A percentile compares a stretch with the other conserved stretches of the same genome.
Evolutionary conservation across 129 eudicot genomes (phyloP).

Genomic region (Glebionis coronaria): DNA sequence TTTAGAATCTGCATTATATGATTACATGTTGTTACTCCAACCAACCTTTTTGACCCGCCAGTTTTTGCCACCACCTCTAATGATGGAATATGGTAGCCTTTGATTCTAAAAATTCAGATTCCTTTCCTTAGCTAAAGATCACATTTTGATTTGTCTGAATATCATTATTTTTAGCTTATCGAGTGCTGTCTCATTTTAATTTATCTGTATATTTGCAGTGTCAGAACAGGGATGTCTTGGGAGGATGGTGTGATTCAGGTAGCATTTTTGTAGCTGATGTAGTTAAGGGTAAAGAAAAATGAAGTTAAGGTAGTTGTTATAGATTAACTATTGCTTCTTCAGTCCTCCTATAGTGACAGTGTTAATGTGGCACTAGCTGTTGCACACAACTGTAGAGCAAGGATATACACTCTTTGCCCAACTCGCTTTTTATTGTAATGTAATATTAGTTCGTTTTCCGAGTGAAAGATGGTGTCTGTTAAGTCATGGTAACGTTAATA

Average conservation of each 20-base stretch:
- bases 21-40: background rate
- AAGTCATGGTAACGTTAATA: no score
- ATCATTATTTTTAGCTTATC: background rate
- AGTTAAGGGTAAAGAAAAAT: slow-evolving; percentile 22
- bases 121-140: background rate
- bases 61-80: background rate
- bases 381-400: background rate
- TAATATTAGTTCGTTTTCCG: background rate
- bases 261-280: slow-evolving; percentile 74
- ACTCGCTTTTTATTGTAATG: background rate
- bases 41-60: background rate
- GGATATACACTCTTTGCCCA: background rate
- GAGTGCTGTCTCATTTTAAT: background rate
- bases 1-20: background rate
- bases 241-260: slow-evolving; percentile 92
- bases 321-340: background rate
- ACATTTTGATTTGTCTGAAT: background rate
- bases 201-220: slow-evolving; percentile 45
- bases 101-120: background rate
- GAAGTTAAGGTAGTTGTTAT: slow-evolving; percentile 6
- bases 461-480: no score
- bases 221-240: slow-evolving; percentile 59
- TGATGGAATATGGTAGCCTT: background rate
- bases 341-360: background rate
- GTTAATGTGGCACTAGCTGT: background rate